Conservation (phyloP, 352 stramenopile species). For the Saprolegnia diclina region DNA sequence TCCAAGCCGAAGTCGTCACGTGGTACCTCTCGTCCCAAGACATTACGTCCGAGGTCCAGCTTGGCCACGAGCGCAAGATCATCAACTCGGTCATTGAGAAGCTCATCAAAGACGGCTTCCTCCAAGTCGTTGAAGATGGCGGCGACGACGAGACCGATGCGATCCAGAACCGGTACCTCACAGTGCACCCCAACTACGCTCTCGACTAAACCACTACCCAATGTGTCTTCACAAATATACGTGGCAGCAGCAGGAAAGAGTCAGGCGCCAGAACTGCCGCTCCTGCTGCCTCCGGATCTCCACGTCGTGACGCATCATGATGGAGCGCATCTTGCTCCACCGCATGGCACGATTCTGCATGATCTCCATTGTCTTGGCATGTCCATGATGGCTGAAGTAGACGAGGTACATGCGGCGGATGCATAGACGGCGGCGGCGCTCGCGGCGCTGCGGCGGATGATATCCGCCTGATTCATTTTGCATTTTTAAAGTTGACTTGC, state of each 20-base stretch:
- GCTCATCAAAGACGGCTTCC: constrained; percentile 65
- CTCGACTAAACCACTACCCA: constrained; percentile 40
- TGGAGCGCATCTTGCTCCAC: too few species aligned
- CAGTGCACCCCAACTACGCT: constrained; percentile 71
- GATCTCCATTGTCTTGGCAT: too few species aligned
- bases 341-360: too few species aligned
- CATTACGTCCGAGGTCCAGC: constrained; percentile 76
- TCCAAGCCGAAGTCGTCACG: constrained; percentile 76
- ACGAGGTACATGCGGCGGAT: neutral
- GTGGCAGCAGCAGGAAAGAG: too few species aligned
- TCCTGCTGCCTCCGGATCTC: too few species aligned
- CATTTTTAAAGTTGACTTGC: neutral
- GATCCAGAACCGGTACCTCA: constrained; percentile 72
- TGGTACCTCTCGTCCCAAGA: constrained; percentile 82
- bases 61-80: constrained; percentile 71
- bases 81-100: constrained; percentile 81
- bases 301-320: too few species aligned
- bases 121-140: constrained; percentile 67
- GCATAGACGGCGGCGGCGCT: neutral
- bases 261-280: too few species aligned
- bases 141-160: constrained; percentile 40
- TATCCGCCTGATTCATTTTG: neutral
- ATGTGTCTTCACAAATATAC: neutral
- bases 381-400: neutral
- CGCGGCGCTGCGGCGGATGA: neutral